A percentile compares a stretch with the other conserved stretches of the same genome.
phyloP scores from a whole-genome alignment of 2,329 filamentous ascomycete species.

The Colletotrichum spinosum region DNA sequence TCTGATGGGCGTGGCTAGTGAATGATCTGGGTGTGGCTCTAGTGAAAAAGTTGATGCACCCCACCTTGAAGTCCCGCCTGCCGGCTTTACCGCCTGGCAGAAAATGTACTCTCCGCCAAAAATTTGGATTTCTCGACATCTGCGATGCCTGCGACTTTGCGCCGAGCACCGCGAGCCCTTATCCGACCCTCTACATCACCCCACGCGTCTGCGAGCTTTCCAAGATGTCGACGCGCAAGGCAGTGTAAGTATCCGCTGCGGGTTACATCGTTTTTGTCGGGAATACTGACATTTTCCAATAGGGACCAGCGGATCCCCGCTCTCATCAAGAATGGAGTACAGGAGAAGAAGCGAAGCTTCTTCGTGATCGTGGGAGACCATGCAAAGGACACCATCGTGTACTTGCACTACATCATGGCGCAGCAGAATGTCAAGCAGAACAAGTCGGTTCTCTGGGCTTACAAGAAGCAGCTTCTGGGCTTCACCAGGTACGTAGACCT shows the following conservation, averaged over 20 bases:
- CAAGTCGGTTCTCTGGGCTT: conserved; percentile 97
- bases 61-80: conserved; percentile 13
- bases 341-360: conserved; percentile 98
- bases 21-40: conserved; percentile 15
- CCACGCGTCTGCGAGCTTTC: conserved; percentile 30
- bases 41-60: conserved; percentile 31
- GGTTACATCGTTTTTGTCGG: background rate
- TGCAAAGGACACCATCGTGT: conserved; percentile 96
- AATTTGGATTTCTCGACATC: conserved; percentile 50
- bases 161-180: conserved; percentile 23
- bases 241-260: conserved; percentile 53
- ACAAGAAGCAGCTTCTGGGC: conserved; percentile 96
- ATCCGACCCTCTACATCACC: conserved; percentile 18
- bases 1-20: conserved; percentile 10
- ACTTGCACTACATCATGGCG: conserved; percentile 92
- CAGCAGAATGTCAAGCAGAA: conserved; percentile 87
- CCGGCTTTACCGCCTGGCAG: conserved; percentile 52
- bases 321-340: conserved; percentile 90
- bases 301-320: conserved; percentile 92
- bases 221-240: conserved; percentile 69
- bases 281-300: conserved; percentile 20
- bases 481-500: conserved; percentile 76
- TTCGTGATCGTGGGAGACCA: conserved; percentile 96
- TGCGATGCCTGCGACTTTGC: conserved; percentile 4
- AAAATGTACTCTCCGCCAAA: conserved; percentile 47